Evolutionary conservation across 805 yeast genomes (phyloP).

Genomic region (Torulaspora franciscae): DNA sequence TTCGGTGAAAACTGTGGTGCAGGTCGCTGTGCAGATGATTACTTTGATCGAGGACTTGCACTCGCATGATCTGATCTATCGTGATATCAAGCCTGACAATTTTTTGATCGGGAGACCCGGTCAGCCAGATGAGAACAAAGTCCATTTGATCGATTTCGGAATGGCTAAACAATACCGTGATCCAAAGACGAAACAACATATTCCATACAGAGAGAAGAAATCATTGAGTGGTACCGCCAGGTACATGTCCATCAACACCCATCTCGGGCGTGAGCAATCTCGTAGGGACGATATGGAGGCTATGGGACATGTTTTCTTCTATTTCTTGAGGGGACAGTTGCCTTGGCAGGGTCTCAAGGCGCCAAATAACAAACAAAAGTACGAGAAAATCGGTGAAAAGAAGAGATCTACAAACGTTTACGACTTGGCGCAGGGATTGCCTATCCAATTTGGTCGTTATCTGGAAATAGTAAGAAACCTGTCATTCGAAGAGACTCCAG

Average conservation of each 20-base stretch:
- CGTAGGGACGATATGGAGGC: slow-evolving; percentile 96
- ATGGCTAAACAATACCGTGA: slow-evolving; percentile 98
- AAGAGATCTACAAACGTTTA: slow-evolving; percentile 83
- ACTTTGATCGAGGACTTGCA: slow-evolving; percentile 81
- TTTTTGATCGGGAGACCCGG: slow-evolving; percentile 89
- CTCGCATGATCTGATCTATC: slow-evolving; percentile 82
- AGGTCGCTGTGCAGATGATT: slow-evolving; percentile 93
- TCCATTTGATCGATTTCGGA: slow-evolving; percentile 93
- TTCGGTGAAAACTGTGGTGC: slow-evolving; percentile 81
- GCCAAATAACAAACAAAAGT: slow-evolving; percentile 94
- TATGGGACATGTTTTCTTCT: slow-evolving; percentile 93
- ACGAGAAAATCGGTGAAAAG: slow-evolving; percentile 95
- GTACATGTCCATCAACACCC: slow-evolving; percentile 96
- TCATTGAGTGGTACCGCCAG: slow-evolving; percentile 97
- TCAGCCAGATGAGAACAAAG: slow-evolving; percentile 74
- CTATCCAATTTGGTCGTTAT: slow-evolving; percentile 90
- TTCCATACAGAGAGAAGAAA: slow-evolving; percentile 94
- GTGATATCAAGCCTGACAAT: slow-evolving; percentile 97
- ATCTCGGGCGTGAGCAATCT: slow-evolving; percentile 93
- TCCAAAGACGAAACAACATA: slow-evolving; percentile 91
- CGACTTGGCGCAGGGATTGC: slow-evolving; percentile 84
- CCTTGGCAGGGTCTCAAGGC: slow-evolving; percentile 99
- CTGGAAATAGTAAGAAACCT: slow-evolving; percentile 82
- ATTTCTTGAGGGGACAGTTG: slow-evolving; percentile 85
- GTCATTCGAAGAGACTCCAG: slow-evolving; percentile 91